Percentiles rank a stretch among this genome's conserved stretches.
Evolutionary conservation across 768 basidiomycete species (phyloP).

Genomic region (Lentinula guzmanii): DNA sequence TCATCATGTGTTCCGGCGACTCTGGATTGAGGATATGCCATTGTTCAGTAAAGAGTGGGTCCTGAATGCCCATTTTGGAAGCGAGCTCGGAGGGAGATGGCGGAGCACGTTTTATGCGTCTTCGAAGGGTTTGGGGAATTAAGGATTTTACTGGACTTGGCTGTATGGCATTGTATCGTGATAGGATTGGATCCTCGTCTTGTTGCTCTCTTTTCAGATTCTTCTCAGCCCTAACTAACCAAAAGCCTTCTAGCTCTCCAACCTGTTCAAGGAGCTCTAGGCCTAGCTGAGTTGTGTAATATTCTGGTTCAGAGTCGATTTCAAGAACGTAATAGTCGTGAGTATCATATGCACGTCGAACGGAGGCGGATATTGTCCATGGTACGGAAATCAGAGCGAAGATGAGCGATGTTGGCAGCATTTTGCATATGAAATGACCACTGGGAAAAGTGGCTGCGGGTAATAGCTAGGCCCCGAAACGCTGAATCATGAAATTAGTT

Average conservation of each 20-base stretch:
- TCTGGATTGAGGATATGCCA: constrained; percentile 95
- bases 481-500: not conserved
- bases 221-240: constrained; percentile 71
- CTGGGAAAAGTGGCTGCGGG: not conserved
- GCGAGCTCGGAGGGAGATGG: constrained; percentile 51
- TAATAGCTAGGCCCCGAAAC: not conserved
- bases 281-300: constrained; percentile 54
- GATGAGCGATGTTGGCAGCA: not conserved
- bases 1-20: constrained; percentile 79
- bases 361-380: not conserved
- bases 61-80: constrained; percentile 58
- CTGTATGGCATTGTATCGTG: constrained; percentile 40
- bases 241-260: constrained; percentile 76
- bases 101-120: constrained; percentile 69
- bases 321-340: constrained; percentile 84
- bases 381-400: not conserved
- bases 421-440: not conserved
- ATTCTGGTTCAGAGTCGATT: constrained; percentile 34
- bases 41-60: constrained; percentile 82
- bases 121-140: constrained; percentile 55
- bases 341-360: constrained; percentile 34
- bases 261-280: constrained; percentile 86
- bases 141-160: constrained; percentile 50
- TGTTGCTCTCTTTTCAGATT: constrained; percentile 17
- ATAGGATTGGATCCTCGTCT: constrained; percentile 44